Conservation (phyloP, 164 flowering plant species). For the Stephania japonica region DNA sequence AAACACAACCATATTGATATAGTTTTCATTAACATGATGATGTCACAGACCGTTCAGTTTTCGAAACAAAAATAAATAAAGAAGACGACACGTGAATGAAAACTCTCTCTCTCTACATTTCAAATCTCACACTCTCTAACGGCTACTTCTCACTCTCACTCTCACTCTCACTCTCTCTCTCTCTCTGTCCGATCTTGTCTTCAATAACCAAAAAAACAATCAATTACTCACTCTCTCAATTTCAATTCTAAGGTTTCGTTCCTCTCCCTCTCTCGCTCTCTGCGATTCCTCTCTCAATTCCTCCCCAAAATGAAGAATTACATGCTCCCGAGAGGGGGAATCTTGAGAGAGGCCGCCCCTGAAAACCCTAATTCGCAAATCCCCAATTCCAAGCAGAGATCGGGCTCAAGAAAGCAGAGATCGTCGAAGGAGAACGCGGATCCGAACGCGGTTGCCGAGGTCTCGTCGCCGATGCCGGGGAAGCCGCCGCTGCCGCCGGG, state of each 20-base stretch:
- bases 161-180: slow-evolving; percentile 1
- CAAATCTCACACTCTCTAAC: slow-evolving; percentile 13
- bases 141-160: slow-evolving; percentile 14
- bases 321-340: slow-evolving; percentile 42
- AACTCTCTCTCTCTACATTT: not conserved
- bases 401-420: slow-evolving; percentile 39
- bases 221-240: not conserved
- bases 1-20: no score
- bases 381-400: slow-evolving; percentile 35
- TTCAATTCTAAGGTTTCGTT: not conserved
- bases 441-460: slow-evolving; percentile 26
- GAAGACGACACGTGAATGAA: slow-evolving; percentile 3
- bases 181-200: slow-evolving; percentile 2
- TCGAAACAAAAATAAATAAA: not conserved
- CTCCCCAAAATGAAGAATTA: slow-evolving; percentile 46
- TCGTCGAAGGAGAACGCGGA: slow-evolving; percentile 54
- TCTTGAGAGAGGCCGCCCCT: slow-evolving; percentile 37
- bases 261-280: slow-evolving; percentile 11
- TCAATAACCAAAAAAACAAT: not conserved
- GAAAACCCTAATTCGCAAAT: slow-evolving; percentile 25
- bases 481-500: slow-evolving; percentile 28
- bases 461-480: slow-evolving; percentile 16
- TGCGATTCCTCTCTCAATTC: slow-evolving; percentile 9
- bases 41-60: no score
- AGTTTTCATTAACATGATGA: no score